These are phyloP conservation scores for Cercospora sp. DNA, from an alignment of 2,329 filamentous ascomycete species.

Conservation along the genomic window DNA sequence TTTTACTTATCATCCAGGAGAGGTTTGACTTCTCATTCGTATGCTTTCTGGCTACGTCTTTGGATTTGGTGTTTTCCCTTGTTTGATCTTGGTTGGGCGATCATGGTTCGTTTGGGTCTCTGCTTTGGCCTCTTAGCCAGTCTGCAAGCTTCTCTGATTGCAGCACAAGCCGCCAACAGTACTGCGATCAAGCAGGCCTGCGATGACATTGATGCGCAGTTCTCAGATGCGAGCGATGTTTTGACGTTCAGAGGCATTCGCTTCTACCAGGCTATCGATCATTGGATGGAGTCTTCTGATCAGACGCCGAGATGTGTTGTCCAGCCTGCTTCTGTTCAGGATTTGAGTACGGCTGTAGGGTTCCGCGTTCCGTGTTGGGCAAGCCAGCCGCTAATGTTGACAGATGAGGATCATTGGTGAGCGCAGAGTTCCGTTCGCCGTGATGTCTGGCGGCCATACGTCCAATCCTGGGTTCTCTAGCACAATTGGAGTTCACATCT, in stretches of 20 bases:
- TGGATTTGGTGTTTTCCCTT: background rate
- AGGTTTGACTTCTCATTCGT: background rate
- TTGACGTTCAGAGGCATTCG: conserved; percentile 1
- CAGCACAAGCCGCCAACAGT: background rate
- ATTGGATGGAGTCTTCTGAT: conserved; percentile 13
- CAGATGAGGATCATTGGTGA: conserved; percentile 14
- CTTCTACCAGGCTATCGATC: conserved; percentile 8
- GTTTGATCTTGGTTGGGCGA: background rate
- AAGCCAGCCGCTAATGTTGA: background rate
- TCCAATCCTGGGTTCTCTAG: conserved; percentile 20
- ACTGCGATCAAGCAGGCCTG: conserved; percentile 3
- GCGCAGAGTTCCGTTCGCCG: conserved; percentile 9
- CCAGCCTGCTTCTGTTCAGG: background rate
- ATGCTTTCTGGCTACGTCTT: background rate
- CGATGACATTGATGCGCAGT: conserved; percentile 4
- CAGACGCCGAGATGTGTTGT: conserved; percentile 5
- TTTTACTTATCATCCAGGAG: background rate
- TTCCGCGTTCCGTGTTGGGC: no score
- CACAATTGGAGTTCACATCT: conserved; percentile 17
- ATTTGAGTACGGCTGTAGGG: conserved; percentile 3
- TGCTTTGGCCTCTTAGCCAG: background rate
- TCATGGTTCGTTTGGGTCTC: background rate
- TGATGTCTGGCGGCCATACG: conserved; percentile 14
- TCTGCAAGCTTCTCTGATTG: background rate
- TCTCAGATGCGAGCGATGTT: conserved; percentile 1